Conservation (phyloP, 441 rosid genomes). For the Bruguiera hainesii region DNA sequence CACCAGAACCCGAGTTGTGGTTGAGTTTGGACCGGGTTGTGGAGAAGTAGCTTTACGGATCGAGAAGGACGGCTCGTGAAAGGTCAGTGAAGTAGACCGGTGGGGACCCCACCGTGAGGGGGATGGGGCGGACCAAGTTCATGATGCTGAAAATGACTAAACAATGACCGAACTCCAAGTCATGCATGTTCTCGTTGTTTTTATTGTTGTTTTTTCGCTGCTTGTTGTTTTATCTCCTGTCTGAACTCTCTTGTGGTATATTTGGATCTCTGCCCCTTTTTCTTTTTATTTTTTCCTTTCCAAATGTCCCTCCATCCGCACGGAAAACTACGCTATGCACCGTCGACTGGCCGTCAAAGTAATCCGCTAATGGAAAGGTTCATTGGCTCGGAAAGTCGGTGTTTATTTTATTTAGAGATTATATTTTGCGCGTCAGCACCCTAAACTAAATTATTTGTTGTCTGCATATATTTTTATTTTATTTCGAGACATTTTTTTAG, state of each 20-base stretch:
- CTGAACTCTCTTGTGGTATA: conserved; percentile 21
- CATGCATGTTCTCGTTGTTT: conserved; percentile 35
- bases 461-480: no score
- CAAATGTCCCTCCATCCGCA: conserved; percentile 5
- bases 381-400: no score
- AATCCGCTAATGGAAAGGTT: neutral
- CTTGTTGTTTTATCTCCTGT: conserved; percentile 32
- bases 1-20: conserved; percentile 11
- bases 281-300: neutral
- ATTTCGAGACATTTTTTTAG: no score
- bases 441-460: no score
- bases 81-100: conserved; percentile 11
- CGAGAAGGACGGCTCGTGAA: conserved; percentile 21
- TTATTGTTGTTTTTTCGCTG: conserved; percentile 14
- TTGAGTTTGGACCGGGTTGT: conserved; percentile 12
- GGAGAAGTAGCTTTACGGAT: neutral
- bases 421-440: no score
- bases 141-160: conserved; percentile 33
- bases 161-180: conserved; percentile 30
- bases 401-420: no score
- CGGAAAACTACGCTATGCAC: conserved; percentile 19
- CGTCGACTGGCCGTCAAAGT: conserved; percentile 38
- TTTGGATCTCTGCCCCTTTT: neutral
- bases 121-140: conserved; percentile 23
- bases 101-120: conserved; percentile 11